These are phyloP conservation scores for Entoloma clypeatum DNA, from an alignment of 1,284 basidiomycete genomes.

Conservation along the genomic window DNA sequence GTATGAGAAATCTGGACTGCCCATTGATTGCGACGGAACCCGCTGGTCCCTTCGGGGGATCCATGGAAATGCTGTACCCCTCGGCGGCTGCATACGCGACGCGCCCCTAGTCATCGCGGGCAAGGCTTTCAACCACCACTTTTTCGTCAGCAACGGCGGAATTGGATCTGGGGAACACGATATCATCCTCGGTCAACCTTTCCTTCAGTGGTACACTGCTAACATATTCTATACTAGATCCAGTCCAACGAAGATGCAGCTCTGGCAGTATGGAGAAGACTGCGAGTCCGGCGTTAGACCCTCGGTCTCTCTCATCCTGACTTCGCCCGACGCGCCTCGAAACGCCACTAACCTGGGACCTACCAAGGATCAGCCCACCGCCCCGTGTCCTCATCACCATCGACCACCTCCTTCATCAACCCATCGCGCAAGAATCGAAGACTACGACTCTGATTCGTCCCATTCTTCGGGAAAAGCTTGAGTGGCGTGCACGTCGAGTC, in stretches of 20 bases:
- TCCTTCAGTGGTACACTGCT: slow-evolving; percentile 24
- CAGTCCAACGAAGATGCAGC: slow-evolving; percentile 12
- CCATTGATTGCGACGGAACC: slow-evolving; percentile 24
- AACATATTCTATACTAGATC: slow-evolving; percentile 19
- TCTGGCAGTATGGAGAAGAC: not conserved
- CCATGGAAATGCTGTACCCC: slow-evolving; percentile 19
- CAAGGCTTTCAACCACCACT: slow-evolving; percentile 28
- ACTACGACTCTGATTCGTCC: slow-evolving; percentile 9
- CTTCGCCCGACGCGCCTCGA: not conserved
- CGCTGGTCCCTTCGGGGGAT: slow-evolving; percentile 29
- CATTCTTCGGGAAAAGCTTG: slow-evolving; percentile 13
- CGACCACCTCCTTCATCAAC: too few species aligned
- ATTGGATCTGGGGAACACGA: slow-evolving; percentile 17
- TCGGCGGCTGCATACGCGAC: slow-evolving; percentile 22
- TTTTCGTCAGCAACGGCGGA: slow-evolving; percentile 20
- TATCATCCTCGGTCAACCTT: slow-evolving; percentile 29
- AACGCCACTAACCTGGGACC: too few species aligned
- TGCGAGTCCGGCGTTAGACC: not conserved
- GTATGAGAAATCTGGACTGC: slow-evolving; percentile 5
- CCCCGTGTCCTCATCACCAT: too few species aligned
- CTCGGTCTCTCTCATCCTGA: not conserved
- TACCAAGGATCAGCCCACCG: too few species aligned
- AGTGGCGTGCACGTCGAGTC: slow-evolving; percentile 9
- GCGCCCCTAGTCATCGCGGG: slow-evolving; percentile 20
- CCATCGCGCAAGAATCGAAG: not conserved